Conservation (phyloP, 2,329 filamentous ascomycete genomes). For the Fusarium heterosporum region DNA sequence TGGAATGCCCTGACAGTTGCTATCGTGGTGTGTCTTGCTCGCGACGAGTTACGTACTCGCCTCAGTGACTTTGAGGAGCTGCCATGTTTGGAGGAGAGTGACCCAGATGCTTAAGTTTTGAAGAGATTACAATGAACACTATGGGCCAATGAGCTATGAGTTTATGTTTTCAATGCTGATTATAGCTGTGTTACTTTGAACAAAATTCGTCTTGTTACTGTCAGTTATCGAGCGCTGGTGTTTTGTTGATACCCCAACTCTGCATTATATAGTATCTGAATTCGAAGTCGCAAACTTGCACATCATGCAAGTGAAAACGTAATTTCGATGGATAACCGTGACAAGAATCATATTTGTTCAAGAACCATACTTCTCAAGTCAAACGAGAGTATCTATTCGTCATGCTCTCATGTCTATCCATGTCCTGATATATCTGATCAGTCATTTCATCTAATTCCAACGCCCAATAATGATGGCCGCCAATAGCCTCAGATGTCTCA, state of each 20-base stretch:
- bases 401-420: conserved; percentile 47
- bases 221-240: background rate
- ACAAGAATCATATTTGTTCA: background rate
- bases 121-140: background rate
- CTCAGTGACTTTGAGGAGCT: conserved; percentile 52
- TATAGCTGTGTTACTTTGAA: conserved; percentile 2
- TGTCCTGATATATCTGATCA: conserved; percentile 41
- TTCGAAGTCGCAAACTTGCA: background rate
- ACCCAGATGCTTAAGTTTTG: conserved; percentile 52
- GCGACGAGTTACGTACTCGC: conserved; percentile 54
- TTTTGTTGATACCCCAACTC: conserved; percentile 14
- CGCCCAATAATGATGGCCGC: conserved; percentile 47
- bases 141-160: background rate
- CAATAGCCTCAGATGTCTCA: conserved; percentile 33
- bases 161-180: background rate
- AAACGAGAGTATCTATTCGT: conserved; percentile 43
- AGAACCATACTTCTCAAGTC: conserved; percentile 12
- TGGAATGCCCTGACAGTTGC: conserved; percentile 60
- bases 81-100: conserved; percentile 50
- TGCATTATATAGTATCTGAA: conserved; percentile 6
- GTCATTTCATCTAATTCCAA: conserved; percentile 48
- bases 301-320: background rate
- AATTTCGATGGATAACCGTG: background rate
- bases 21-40: conserved; percentile 55
- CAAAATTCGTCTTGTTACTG: conserved; percentile 14